phyloP scores from a whole-genome alignment of 2,329 filamentous ascomycete species.

The Sordariomycetes sp. region DNA sequence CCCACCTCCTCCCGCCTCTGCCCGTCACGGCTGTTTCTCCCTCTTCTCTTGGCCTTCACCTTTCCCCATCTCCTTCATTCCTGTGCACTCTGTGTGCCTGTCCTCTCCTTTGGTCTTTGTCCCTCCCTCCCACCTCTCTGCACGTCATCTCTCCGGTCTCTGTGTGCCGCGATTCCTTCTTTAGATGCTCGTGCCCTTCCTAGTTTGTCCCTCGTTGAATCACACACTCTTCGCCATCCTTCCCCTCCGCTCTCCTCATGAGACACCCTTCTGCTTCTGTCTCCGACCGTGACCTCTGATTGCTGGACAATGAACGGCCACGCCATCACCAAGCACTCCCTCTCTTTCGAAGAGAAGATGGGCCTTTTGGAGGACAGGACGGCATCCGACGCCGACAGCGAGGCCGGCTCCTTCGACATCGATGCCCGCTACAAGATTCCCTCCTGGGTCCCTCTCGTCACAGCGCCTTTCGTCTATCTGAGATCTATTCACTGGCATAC shows the following conservation, averaged over 20 bases:
- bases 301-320: constrained; percentile 30
- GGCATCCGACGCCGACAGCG: constrained; percentile 34
- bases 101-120: too few species aligned
- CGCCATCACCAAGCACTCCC: constrained; percentile 21
- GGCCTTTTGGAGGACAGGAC: constrained; percentile 33
- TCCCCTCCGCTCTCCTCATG: neutral
- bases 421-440: constrained; percentile 21
- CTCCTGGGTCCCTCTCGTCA: constrained; percentile 21
- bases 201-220: too few species aligned
- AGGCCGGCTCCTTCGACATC: constrained; percentile 24
- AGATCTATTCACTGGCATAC: constrained; percentile 24
- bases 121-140: too few species aligned
- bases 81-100: too few species aligned
- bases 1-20: too few species aligned
- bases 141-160: too few species aligned
- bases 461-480: constrained; percentile 16
- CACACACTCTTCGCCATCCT: too few species aligned
- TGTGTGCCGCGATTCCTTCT: too few species aligned
- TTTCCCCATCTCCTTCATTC: too few species aligned
- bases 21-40: too few species aligned
- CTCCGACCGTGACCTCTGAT: neutral
- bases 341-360: constrained; percentile 33
- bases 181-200: too few species aligned
- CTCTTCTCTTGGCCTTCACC: too few species aligned
- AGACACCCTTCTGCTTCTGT: neutral